Base-by-base conservation (phyloP, 495 filamentous ascomycete genomes). In the Penicillium maclennaniae region DNA sequence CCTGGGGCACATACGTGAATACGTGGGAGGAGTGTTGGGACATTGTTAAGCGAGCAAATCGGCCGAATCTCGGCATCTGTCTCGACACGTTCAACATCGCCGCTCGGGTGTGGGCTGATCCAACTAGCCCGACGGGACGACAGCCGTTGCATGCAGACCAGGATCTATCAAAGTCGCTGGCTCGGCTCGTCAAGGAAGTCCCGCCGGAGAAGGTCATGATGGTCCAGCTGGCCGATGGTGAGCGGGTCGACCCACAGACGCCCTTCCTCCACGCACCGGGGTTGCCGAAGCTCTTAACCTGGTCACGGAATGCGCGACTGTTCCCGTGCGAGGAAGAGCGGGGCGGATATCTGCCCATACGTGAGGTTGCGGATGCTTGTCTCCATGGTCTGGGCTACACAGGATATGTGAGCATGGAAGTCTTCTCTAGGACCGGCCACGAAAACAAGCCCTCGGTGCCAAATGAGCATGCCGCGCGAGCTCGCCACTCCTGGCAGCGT, bases 31-130 rank as follows among this genome's bases (percentile, higher is more conserved):
- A 72, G 44, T 79, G 73, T 56, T 91, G 85, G 84, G 77, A 84
- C 20, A 68, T 90, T 8, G 80, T 88, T 1, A 56, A 70, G 46
- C 66, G 63, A 17, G 86, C 87, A 41, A 71, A 88, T 61, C 68
- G 86, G 15, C 74, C 77, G 6, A 90, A 89, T 67, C 84, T 90
- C 49, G 87, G 87, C 7, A 70, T 87, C 51, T 88, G 85, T 65
- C 73, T 90, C 16, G 87, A 90, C 67, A 88, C 84, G 0, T 91
- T 86, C 68, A 87, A 91, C 68, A 88, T 89, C 44, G 83, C 84
- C 6, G 87, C 79, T 0, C 70, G 82, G 23, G 69, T 87, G 19
- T 91, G 80, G 62, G 87, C 83, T 1, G 85, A 91, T 54, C 85
- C 84, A 0, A 66, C 79, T 0, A 63, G 71, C 6, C 46, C 69